Conservation (phyloP, 2,329 filamentous ascomycete species). For the Pseudogymnoascus sp. region DNA sequence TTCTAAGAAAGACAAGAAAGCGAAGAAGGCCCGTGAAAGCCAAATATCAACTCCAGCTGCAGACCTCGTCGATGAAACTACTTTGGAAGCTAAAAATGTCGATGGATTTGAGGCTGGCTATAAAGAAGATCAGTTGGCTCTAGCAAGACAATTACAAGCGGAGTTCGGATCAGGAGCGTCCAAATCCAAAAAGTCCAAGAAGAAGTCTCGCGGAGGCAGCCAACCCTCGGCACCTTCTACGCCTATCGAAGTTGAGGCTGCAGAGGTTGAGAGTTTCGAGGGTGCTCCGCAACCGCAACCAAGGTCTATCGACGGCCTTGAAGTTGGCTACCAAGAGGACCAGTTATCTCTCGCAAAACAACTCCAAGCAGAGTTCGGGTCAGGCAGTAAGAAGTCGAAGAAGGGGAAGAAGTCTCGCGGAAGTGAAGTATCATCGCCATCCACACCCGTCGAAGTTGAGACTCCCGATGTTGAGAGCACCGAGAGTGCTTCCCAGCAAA, state of each 20-base stretch:
- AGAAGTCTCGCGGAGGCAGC: constrained; percentile 26
- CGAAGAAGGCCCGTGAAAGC: constrained; percentile 19
- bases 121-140: not conserved
- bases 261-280: not conserved
- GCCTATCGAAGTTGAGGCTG: not conserved
- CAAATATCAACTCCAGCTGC: not conserved
- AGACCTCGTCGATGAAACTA: not conserved
- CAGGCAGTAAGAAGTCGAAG: constrained; percentile 26
- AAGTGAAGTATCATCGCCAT: not conserved
- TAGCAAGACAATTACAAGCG: not conserved
- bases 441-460: not conserved
- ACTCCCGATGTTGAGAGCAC: not conserved
- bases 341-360: not conserved
- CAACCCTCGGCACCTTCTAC: not conserved
- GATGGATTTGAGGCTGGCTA: not conserved
- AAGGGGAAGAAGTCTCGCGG: constrained; percentile 12
- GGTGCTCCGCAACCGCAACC: not conserved
- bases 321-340: not conserved
- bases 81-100: not conserved
- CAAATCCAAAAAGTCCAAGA: constrained; percentile 30
- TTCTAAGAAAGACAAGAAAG: constrained; percentile 35
- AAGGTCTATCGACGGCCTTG: not conserved
- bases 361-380: not conserved
- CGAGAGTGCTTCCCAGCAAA: not conserved
- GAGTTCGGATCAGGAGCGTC: constrained; percentile 8